These are phyloP conservation scores for Diaporthe australafricana DNA, from an alignment of 2,329 filamentous ascomycete species.

Conservation along the genomic window DNA sequence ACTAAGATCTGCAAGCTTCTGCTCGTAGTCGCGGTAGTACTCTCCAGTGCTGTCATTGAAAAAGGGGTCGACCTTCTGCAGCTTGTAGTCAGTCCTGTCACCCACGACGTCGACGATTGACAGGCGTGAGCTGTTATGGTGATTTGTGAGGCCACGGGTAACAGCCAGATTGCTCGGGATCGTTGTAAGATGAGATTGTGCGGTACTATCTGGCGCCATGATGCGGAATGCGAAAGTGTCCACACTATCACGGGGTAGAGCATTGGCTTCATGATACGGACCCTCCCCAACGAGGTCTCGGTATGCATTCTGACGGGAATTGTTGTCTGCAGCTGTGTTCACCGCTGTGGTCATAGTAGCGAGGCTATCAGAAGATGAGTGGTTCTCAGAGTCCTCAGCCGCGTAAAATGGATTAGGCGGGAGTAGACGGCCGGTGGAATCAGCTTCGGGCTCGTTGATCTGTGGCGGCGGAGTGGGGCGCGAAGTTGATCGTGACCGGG, in stretches of 20 bases:
- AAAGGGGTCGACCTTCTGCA: constrained; percentile 75
- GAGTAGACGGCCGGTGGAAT: not conserved
- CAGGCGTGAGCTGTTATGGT: constrained; percentile 56
- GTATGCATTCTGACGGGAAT: not conserved
- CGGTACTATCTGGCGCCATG: constrained; percentile 39
- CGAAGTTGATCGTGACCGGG: constrained; percentile 1
- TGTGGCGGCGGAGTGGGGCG: constrained; percentile 2
- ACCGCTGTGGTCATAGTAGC: constrained; percentile 24
- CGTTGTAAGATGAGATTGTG: not conserved
- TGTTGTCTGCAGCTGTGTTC: not conserved
- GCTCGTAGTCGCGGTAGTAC: constrained; percentile 69
- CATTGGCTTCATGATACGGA: not conserved
- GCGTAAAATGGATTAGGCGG: constrained; percentile 30
- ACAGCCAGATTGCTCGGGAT: constrained; percentile 34
- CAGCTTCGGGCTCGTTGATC: constrained; percentile 23
- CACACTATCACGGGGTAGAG: constrained; percentile 39
- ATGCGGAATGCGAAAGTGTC: constrained; percentile 45
- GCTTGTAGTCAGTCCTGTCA: constrained; percentile 69
- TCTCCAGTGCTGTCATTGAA: constrained; percentile 74
- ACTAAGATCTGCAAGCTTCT: constrained; percentile 63
- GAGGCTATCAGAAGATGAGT: constrained; percentile 32
- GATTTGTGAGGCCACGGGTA: constrained; percentile 39
- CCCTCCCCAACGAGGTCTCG: constrained; percentile 8
- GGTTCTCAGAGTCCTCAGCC: not conserved
- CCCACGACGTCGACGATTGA: constrained; percentile 69